Base-by-base conservation (phyloP, 2,329 filamentous ascomycete genomes). In the Penicillium psychrosexuale region DNA sequence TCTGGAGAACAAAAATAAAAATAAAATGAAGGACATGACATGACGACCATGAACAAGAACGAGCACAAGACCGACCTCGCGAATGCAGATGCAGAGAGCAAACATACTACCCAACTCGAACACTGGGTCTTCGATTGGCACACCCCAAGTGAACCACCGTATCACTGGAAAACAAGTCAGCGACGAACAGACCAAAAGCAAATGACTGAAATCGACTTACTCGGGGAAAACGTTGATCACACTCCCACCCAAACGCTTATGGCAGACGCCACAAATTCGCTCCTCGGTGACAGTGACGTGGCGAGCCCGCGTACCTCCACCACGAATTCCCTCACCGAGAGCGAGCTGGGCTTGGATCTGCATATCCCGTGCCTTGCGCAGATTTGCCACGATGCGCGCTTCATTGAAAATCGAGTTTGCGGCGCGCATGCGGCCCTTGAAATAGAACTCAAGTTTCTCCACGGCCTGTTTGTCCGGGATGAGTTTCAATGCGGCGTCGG, bases 221-320 rank as follows among this genome's bases (percentile, higher is more conserved):
- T 96, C 89, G 7, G 92, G 90, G 74, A 94, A 82, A 12, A 97
- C 92, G 38, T 92, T 87, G 56, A 97, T 88, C 17, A 96, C 94
- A 71, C 89, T 96, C 1, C 91, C 88, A 1, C 92, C 93, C 61
- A 99, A 83, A 61, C 94, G 81, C 79, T 97, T 97, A 73, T 96
- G 89, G 71, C 94, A 99, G 15, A 96, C 90, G 12, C 89, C 87
- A 71, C 94, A 99, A 51, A 96, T 87, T 48, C 90, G 81, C 69
- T 97, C 93, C 66, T 99, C 93, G 9, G 83, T 85, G 48, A 99
- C 86, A 19, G 91, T 84, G 11, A 97, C 91, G 62, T 90, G 82
- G 36, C 84, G 75, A 64, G 83, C 86, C 65, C 84, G 75, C 1
- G 82, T 83, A 0, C 80, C 80, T 59, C 82, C 81, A 0, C 67